Evolutionary conservation across 2,329 filamentous ascomycete species (phyloP), one percentile per base, ranked within the genome.

Genomic region (Ceratocystis albifundus): DNA sequence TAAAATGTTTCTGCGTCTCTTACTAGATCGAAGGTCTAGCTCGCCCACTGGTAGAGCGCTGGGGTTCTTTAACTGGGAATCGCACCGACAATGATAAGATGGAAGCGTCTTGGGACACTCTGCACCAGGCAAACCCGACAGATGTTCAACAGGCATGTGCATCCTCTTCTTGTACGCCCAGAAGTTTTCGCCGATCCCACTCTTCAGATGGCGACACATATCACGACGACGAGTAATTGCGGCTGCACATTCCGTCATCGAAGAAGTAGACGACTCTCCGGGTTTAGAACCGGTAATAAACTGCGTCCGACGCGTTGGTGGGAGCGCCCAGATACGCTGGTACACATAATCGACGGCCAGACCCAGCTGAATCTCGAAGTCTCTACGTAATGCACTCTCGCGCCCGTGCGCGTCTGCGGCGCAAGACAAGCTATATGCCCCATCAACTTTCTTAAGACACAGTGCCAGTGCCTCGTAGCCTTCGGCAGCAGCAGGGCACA

Each of bases 131-230:
- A 41, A n/a, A 25, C 28, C 8, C 8, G 12, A 4, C 17, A 41
- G 53, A 22, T 48, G 55, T n/a, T 20, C 36, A 22, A 6, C n/a
- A 8, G 61, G 36, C 64, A 46, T 36, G 22, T 46, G 28, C 36
- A 30, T n/a, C 12, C 61, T 25, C 15, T 48, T n/a, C 22, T 65
- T 65, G 41, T 48, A 65, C 41, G 41, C 36, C 64, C 64, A 65
- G 44, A 59, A 65, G 36, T 50, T 41, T n/a, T 32, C 28, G 22
- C 50, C 64, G 3, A 65, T 48, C 4, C 22, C 22, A 28, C 41
- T 55, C 20, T 48, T 10, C 1, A 65, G 64, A 28, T 8, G 7
- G 8, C 44, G 36, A 44, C 53, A 61, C 53, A 65, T 65, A 10
- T 57, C 64, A 1, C 59, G 17, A 22, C 53, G 53, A 25, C 25